Percentiles rank a stretch among this genome's conserved stretches.
These are phyloP conservation scores for Gomphus bonarii DNA, from an alignment of 1,284 basidiomycete species.

Conservation along the genomic window DNA sequence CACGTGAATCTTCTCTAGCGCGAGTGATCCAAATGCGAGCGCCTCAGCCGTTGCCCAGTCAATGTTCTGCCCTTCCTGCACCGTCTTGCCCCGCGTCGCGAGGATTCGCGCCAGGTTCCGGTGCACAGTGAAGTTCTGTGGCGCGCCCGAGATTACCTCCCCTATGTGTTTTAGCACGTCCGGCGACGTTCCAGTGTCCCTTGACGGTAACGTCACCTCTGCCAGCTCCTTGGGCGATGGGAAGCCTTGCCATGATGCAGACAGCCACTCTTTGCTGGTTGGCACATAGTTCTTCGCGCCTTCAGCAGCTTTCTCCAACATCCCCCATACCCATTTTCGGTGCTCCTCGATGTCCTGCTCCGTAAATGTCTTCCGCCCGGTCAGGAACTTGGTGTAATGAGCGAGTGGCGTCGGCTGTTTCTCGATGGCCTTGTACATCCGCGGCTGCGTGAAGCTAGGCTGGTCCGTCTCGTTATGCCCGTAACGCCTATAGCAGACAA, in stretches of 20 bases:
- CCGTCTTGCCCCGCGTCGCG: slow-evolving; percentile 74
- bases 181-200: slow-evolving; percentile 74
- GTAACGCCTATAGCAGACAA: slow-evolving; percentile 97
- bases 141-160: slow-evolving; percentile 77
- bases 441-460: slow-evolving; percentile 96
- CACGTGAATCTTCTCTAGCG: slow-evolving; percentile 89
- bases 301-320: slow-evolving; percentile 89
- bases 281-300: slow-evolving; percentile 93
- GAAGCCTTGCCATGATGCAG: slow-evolving; percentile 97
- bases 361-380: slow-evolving; percentile 90
- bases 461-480: slow-evolving; percentile 99
- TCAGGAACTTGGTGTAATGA: slow-evolving; percentile 86
- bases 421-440: slow-evolving; percentile 97
- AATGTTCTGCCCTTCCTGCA: slow-evolving; percentile 86
- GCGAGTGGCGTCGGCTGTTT: slow-evolving; percentile 90
- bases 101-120: slow-evolving; percentile 94
- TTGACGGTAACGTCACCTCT: slow-evolving; percentile 84
- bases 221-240: slow-evolving; percentile 94
- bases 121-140: slow-evolving; percentile 81
- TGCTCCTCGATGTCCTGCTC: slow-evolving; percentile 97
- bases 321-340: slow-evolving; percentile 98
- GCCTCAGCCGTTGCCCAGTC: slow-evolving; percentile 99
- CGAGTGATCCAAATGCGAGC: slow-evolving; percentile 90
- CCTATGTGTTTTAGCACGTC: slow-evolving; percentile 82
- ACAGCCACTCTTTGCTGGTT: slow-evolving; percentile 93